A percentile compares a stretch with the other conserved stretches of the same genome.
Conservation (phyloP, 805 yeast genomes). For the Pichia eremophila region DNA sequence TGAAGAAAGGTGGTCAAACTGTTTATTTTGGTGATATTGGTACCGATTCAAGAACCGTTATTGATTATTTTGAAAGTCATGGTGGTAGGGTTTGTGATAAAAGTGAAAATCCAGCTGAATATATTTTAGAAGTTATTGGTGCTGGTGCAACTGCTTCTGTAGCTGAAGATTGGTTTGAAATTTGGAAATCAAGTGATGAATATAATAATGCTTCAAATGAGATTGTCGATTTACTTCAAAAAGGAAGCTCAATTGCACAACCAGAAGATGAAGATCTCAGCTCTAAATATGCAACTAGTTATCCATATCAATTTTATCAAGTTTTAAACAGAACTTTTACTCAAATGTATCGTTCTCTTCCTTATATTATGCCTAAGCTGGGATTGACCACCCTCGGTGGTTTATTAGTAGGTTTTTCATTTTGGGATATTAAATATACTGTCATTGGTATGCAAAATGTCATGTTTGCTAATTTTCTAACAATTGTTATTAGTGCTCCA, state of each 20-base stretch:
- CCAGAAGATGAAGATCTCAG: slow-evolving; percentile 11
- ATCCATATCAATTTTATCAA: slow-evolving; percentile 27
- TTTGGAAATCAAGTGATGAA: slow-evolving; percentile 39
- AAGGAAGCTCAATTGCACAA: slow-evolving; percentile 4
- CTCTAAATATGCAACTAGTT: slow-evolving; percentile 36
- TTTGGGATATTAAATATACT: slow-evolving; percentile 47
- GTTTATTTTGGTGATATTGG: slow-evolving; percentile 50
- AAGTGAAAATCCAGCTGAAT: slow-evolving; percentile 67
- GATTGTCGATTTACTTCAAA: slow-evolving; percentile 21
- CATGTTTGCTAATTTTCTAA: slow-evolving; percentile 41
- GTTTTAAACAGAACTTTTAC: slow-evolving; percentile 31
- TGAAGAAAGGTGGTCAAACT: slow-evolving; percentile 44
- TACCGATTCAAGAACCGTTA: slow-evolving; percentile 30
- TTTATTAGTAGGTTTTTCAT: slow-evolving; percentile 46
- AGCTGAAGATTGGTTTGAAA: slow-evolving; percentile 50
- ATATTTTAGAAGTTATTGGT: slow-evolving; percentile 64
- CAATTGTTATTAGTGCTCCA: slow-evolving; percentile 50
- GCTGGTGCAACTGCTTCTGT: slow-evolving; percentile 69
- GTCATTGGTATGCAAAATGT: slow-evolving; percentile 51
- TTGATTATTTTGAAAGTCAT: slow-evolving; percentile 37
- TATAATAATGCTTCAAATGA: slow-evolving; percentile 20
- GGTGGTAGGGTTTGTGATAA: slow-evolving; percentile 59
- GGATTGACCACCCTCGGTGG: slow-evolving; percentile 31
- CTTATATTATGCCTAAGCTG: slow-evolving; percentile 39
- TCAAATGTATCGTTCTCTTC: slow-evolving; percentile 41